Evolutionary conservation across 495 filamentous ascomycete genomes (phyloP).

Genomic region (Acidiella bohemica): DNA sequence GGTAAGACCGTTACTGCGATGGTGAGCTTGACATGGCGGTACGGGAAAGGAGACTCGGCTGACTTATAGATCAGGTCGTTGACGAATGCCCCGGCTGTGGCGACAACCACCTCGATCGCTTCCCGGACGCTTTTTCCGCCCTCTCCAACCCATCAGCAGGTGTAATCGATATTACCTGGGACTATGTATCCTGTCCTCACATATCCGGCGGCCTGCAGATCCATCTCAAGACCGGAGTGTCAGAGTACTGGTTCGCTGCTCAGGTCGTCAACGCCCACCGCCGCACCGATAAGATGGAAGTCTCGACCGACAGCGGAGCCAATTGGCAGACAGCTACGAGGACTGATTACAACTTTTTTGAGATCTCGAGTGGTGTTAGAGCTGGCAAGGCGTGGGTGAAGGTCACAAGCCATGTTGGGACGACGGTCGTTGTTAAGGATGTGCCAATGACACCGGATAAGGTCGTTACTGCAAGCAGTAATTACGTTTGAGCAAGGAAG

Average conservation of each 20-base stretch:
- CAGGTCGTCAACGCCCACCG: constrained; percentile 46
- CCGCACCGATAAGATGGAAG: constrained; percentile 38
- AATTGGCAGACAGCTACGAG: constrained; percentile 40
- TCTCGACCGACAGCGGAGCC: constrained; percentile 42
- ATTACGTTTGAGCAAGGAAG: constrained; percentile 18
- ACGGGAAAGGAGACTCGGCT: no score
- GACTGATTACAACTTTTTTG: constrained; percentile 47
- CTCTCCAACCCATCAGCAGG: constrained; percentile 36
- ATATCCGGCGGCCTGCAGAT: constrained; percentile 34
- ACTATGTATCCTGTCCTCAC: constrained; percentile 38
- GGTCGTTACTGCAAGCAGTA: constrained; percentile 12
- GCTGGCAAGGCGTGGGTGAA: constrained; percentile 38
- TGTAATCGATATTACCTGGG: constrained; percentile 42
- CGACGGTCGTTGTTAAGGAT: constrained; percentile 24
- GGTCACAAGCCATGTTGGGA: constrained; percentile 39
- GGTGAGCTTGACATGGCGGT: no score
- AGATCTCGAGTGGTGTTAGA: constrained; percentile 40
- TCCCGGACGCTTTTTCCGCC: constrained; percentile 39
- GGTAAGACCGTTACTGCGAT: constrained; percentile 50
- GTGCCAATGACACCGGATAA: constrained; percentile 8
- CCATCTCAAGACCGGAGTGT: constrained; percentile 44
- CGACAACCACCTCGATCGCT: constrained; percentile 46
- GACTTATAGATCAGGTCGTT: constrained; percentile 42
- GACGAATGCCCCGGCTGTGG: constrained; percentile 48
- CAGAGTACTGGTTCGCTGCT: constrained; percentile 42